Base-by-base conservation (phyloP, 2,329 filamentous ascomycete species). In the Fusarium ramigenum region DNA sequence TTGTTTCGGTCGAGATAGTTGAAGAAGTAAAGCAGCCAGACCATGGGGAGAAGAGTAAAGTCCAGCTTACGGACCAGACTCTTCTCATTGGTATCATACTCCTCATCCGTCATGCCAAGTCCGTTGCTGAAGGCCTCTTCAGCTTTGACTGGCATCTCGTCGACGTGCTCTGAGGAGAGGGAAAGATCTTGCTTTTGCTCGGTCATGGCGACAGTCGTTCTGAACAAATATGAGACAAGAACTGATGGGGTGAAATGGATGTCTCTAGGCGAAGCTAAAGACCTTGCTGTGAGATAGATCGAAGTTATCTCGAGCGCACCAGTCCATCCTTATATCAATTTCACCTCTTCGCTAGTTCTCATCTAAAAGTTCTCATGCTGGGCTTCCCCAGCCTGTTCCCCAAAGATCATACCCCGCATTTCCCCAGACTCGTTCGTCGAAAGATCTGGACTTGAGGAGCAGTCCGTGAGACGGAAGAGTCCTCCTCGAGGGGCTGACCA, bases 1-100 rank as follows among this genome's bases (percentile, higher is more conserved):
- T 71, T 72, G 47, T 73, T 72, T 25, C 75, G 47, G 21, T 78
- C 73, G 2, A 78, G 63, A 25, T 77, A 77, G 43, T 76, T 78
- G 54, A 77, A 75, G 10, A 78, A 37, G 42, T 77, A 78, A 2
- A 78, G 52, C 1, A 78, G 34, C 75, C 73, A 78, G 9, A 76
- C 62, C 40, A 75, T 70, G 3, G 77, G 77, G 15, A 79, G 57
- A 21, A 79, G 54, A 9, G 76, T 79, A 34, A 74, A 50, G 53
- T 79, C 76, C 12, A 79, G 65, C 23, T 75, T 77, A 21, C 68
- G 60, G 9, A 79, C 78, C 3, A 79, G 46, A 7, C 59, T 66
- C 58, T 69, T 75, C 46, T 76, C 73, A 3, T 57, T 46, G 8
- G 42, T 18, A 5, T 39, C 56, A 10, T 49, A 59, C 11, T 59